Evolutionary conservation across 768 basidiomycete species (phyloP), one percentile per base, ranked within the genome.

Genomic region (Boletus reticulatus): DNA sequence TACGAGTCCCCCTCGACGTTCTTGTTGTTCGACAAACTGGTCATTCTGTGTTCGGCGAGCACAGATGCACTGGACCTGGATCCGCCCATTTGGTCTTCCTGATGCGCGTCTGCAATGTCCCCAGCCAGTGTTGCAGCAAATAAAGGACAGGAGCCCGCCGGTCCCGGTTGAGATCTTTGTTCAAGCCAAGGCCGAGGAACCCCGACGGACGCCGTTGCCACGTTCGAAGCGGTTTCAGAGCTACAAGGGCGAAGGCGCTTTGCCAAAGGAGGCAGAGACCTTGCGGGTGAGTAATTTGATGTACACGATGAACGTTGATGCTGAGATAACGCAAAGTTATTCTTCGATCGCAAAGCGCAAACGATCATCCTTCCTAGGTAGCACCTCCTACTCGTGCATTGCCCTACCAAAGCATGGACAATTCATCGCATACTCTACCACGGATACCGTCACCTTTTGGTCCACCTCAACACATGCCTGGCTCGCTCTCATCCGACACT

Each of bases 1-100:
- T 98, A 94, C 72, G 96, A 99, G 72, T 98, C 98, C 67, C 97
- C 96, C 3, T 92, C 94, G 0, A 98, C 96, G 0, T 77, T 98
- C 27, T 80, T 95, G 55, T 76, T 98, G 19, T 89, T 98, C 64
- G 81, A 86, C 54, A 88, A 88, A 66, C 75, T 98, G 19, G 76
- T 77, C 34, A 87, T 98, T 39, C 75, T 97, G 29, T 94, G 92
- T 59, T 95, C 92, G 22, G 81, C 89, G 2, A 90, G 87, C 19
- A 96, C 97, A 83, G 90, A 94, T 93, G 57, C 58, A 42, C 12
- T 45, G 1, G 41, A 8, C 45, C 12, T 36, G 29, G 43, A 42
- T 55, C 41, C 6, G n/a, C 19, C 32, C 32, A 10, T 34, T 50
- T 50, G 45, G 58, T 50, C 45, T 43, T 50, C 41, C 13, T 60